Percentiles rank a stretch among this genome's conserved stretches.
Evolutionary conservation across 805 yeast genomes (phyloP).

Genomic region (Myxozyma neglecta): DNA sequence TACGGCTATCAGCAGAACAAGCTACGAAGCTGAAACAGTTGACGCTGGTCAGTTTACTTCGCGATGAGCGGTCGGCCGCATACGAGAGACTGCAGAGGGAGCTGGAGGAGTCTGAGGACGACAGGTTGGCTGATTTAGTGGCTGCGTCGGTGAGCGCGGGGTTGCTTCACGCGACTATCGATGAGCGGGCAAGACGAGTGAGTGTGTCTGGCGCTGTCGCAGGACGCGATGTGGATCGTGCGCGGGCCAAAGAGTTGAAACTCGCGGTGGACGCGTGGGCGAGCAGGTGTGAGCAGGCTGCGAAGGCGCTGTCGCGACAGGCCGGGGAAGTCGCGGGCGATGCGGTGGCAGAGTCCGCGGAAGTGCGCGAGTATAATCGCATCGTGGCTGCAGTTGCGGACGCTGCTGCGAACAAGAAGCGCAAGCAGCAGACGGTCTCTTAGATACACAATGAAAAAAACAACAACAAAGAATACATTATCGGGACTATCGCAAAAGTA

Average conservation of each 20-base stretch:
- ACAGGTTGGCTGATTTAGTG: conserved; percentile 14
- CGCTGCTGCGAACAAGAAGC: conserved; percentile 22
- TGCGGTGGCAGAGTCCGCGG: conserved; percentile 8
- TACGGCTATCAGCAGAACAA: conserved; percentile 21
- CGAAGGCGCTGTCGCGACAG: conserved; percentile 11
- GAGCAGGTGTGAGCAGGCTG: conserved; percentile 14
- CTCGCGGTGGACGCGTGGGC: conserved; percentile 22
- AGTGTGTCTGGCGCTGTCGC: conserved; percentile 18
- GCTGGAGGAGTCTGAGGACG: conserved; percentile 13
- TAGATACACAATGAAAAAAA: not conserved
- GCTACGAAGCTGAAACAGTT: conserved; percentile 25
- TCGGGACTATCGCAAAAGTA: not conserved
- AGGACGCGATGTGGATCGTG: conserved; percentile 25
- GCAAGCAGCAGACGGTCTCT: conserved; percentile 22
- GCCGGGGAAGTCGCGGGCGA: conserved; percentile 14
- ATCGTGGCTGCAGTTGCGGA: conserved; percentile 25
- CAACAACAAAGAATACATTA: not conserved
- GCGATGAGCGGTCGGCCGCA: conserved; percentile 11
- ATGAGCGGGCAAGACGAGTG: conserved; percentile 21
- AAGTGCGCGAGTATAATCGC: conserved; percentile 23
- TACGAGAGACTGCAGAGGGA: conserved; percentile 12
- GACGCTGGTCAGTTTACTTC: conserved; percentile 22
- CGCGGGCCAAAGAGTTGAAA: conserved; percentile 1
- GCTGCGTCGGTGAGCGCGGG: conserved; percentile 22
- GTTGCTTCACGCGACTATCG: conserved; percentile 22